phyloP scores from a whole-genome alignment of 2,329 filamentous ascomycete species.

The Fusarium ramigenum region DNA sequence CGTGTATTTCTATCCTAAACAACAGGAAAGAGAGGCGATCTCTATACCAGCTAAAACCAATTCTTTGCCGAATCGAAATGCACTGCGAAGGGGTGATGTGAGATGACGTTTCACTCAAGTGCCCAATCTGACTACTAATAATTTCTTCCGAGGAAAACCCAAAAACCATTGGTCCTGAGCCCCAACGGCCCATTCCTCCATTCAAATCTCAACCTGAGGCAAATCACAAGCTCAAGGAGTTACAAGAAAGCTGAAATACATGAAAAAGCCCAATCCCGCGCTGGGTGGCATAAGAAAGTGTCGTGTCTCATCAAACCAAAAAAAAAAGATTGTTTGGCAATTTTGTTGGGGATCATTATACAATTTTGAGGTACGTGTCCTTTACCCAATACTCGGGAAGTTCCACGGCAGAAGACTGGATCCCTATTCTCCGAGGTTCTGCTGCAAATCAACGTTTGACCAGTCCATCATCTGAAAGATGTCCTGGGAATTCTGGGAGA shows the following conservation, averaged over 20 bases:
- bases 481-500: conserved; percentile 62
- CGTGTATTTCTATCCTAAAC: conserved; percentile 40
- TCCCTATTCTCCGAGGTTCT: conserved; percentile 46
- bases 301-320: conserved; percentile 41
- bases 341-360: conserved; percentile 30
- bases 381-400: conserved; percentile 2
- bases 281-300: conserved; percentile 27
- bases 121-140: conserved; percentile 35
- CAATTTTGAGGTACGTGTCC: conserved; percentile 34
- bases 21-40: conserved; percentile 37
- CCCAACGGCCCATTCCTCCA: conserved; percentile 1
- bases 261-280: conserved; percentile 27
- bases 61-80: conserved; percentile 32
- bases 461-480: conserved; percentile 59
- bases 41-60: conserved; percentile 40
- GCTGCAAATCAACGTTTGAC: conserved; percentile 48
- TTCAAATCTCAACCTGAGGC: background rate
- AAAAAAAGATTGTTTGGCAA: conserved; percentile 26
- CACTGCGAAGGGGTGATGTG: conserved; percentile 12
- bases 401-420: background rate
- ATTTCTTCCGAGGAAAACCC: background rate
- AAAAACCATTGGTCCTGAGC: background rate
- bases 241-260: conserved; percentile 37
- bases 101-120: conserved; percentile 19
- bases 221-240: conserved; percentile 25